phyloP scores from a whole-genome alignment of 1,284 basidiomycete species.

The Peniophora sp. region DNA sequence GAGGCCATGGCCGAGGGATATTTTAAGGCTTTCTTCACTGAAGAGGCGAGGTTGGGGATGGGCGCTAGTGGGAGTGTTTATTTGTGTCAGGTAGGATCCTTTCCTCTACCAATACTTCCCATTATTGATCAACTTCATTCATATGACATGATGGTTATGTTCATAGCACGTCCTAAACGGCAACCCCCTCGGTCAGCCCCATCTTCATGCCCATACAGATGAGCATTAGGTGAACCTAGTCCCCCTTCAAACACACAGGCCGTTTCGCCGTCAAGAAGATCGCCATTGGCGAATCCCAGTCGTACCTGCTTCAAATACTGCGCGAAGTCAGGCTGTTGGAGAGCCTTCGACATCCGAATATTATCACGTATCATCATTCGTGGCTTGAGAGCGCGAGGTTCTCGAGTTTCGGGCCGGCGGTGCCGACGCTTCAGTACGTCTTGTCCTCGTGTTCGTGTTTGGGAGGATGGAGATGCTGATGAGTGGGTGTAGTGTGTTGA shows the following conservation, averaged over 20 bases:
- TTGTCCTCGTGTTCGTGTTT: slow-evolving; percentile 12
- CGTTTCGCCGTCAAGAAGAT: slow-evolving; percentile 94
- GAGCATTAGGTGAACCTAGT: neutral
- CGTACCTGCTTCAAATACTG: slow-evolving; percentile 76
- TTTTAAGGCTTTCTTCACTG: slow-evolving; percentile 83
- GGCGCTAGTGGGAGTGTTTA: slow-evolving; percentile 89
- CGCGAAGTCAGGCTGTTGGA: slow-evolving; percentile 81
- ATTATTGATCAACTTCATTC: slow-evolving; percentile 3
- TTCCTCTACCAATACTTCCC: too few relatives aligned
- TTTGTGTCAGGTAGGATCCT: slow-evolving; percentile 62
- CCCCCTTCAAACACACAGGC: too few relatives aligned
- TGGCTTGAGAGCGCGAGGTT: slow-evolving; percentile 87
- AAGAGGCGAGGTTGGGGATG: slow-evolving; percentile 82
- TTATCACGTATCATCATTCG: slow-evolving; percentile 91
- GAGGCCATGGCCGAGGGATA: slow-evolving; percentile 76
- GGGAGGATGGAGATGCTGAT: neutral
- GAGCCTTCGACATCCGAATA: slow-evolving; percentile 83
- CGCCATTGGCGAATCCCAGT: slow-evolving; percentile 82
- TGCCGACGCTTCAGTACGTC: slow-evolving; percentile 72
- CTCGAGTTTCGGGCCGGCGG: slow-evolving; percentile 76
- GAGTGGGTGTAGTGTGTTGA: slow-evolving; percentile 58
- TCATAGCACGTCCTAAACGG: slow-evolving; percentile 72
- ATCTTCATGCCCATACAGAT: neutral
- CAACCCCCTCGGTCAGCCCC: slow-evolving; percentile 55
- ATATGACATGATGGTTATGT: slow-evolving; percentile 1